Evolutionary conservation across 129 eudicot genomes (phyloP).

Genomic region (Tagetes patula): DNA sequence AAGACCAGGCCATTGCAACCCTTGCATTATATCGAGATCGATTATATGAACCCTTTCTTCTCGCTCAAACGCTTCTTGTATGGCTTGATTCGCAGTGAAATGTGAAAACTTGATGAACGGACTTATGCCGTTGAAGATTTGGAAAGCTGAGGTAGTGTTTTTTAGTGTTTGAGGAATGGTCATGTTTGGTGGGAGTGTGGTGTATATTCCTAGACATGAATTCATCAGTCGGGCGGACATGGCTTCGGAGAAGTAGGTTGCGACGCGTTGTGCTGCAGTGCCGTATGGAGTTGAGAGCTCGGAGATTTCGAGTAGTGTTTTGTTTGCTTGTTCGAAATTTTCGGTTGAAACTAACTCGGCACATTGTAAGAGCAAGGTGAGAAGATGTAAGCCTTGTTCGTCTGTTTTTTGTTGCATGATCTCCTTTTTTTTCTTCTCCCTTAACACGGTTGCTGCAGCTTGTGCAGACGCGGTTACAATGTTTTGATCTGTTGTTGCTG

Average conservation of each 20-base stretch:
- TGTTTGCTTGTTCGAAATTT: constrained; percentile 73
- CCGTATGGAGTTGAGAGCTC: constrained; percentile 90
- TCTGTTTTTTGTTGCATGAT: constrained; percentile 56
- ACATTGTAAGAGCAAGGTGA: constrained; percentile 78
- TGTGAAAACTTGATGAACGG: constrained; percentile 93
- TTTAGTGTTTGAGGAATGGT: constrained; percentile 48
- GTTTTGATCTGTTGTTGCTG: constrained; percentile 25
- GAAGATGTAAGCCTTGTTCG: constrained; percentile 84
- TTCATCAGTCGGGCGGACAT: constrained; percentile 85
- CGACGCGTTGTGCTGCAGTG: constrained; percentile 91
- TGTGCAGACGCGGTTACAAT: constrained; percentile 29
- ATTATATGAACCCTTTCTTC: constrained; percentile 89
- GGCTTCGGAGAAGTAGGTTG: constrained; percentile 96
- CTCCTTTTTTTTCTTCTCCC: constrained; percentile 59
- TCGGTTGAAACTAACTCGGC: constrained; percentile 88
- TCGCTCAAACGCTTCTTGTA: constrained; percentile 90
- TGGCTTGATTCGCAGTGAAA: constrained; percentile 96
- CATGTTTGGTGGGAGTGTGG: constrained; percentile 43
- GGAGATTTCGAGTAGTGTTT: constrained; percentile 72
- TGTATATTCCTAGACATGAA: constrained; percentile 79
- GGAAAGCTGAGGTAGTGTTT: constrained; percentile 79
- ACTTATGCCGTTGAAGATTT: constrained; percentile 91
- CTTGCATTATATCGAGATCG: constrained; percentile 97
- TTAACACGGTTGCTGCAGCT: constrained; percentile 27
- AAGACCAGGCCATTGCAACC: constrained; percentile 98